Conservation (phyloP, 2,329 filamentous ascomycete genomes). For the Pyrenophora tritici-repentis region DNA sequence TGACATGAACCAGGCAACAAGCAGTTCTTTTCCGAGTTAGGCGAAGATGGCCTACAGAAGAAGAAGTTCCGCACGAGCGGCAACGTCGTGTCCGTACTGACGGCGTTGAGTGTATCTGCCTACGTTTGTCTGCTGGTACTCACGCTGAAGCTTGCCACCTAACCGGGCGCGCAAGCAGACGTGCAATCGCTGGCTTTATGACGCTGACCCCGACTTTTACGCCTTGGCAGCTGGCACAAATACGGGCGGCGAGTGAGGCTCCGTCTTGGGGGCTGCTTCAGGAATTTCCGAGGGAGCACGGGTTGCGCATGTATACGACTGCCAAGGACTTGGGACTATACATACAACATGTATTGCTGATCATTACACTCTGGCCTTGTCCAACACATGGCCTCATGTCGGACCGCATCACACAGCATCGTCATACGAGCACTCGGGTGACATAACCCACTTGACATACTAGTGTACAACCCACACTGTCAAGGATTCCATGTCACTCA, state of each 20-base stretch:
- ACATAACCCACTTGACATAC: too few species aligned
- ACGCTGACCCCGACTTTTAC: neutral
- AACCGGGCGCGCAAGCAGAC: neutral
- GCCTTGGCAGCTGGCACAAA: neutral
- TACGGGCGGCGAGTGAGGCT: neutral
- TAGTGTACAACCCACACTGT: too few species aligned
- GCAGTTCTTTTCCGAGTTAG: conserved; percentile 79
- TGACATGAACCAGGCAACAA: conserved; percentile 63
- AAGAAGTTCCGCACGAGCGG: conserved; percentile 69
- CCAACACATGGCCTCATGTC: too few species aligned
- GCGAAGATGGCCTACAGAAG: conserved; percentile 64
- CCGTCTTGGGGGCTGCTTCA: conserved; percentile 2
- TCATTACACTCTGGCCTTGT: too few species aligned
- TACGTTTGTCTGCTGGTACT: conserved; percentile 65
- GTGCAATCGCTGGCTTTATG: neutral
- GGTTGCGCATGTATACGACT: conserved; percentile 19
- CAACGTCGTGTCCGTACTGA: conserved; percentile 67
- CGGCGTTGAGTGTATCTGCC: conserved; percentile 65
- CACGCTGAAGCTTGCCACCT: conserved; percentile 55
- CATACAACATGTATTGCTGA: neutral
- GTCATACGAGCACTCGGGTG: too few species aligned
- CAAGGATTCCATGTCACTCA: too few species aligned
- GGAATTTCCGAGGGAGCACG: conserved; percentile 14
- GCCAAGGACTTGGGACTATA: conserved; percentile 3
- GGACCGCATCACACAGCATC: neutral